These are phyloP conservation scores for Calycina marina DNA, from an alignment of 2,329 filamentous ascomycete genomes.

Conservation along the genomic window DNA sequence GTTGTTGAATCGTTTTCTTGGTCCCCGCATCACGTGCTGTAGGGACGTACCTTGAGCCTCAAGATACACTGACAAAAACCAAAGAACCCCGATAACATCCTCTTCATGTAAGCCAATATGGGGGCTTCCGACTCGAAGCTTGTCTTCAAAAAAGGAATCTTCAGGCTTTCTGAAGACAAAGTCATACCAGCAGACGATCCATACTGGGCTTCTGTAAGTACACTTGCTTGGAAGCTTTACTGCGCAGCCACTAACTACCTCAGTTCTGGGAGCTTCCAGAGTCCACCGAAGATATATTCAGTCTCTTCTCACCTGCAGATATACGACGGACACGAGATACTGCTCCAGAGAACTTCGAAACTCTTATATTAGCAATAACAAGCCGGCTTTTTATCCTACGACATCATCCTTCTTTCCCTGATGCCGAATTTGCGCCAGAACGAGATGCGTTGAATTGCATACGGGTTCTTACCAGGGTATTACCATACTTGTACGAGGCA, in stretches of 20 bases:
- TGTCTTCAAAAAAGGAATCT: conserved; percentile 97
- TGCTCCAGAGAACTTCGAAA: conserved; percentile 78
- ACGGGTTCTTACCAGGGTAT: conserved; percentile 71
- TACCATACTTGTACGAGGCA: conserved; percentile 86
- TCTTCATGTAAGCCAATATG: conserved; percentile 39
- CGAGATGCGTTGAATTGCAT: conserved; percentile 91
- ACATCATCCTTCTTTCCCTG: conserved; percentile 82
- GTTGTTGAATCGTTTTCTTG: no score
- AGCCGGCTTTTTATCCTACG: conserved; percentile 69
- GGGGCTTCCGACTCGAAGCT: conserved; percentile 98
- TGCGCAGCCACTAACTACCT: background rate
- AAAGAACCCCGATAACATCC: background rate
- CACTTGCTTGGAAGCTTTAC: no score
- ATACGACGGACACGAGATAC: conserved; percentile 79
- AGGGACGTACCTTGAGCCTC: conserved; percentile 1
- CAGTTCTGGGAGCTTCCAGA: conserved; percentile 98
- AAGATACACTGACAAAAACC: conserved; percentile 1
- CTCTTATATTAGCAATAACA: conserved; percentile 70
- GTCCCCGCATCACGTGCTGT: background rate
- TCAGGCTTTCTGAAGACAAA: conserved; percentile 83
- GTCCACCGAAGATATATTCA: conserved; percentile 91
- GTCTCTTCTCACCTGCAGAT: conserved; percentile 77
- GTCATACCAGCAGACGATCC: conserved; percentile 76
- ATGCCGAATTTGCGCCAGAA: conserved; percentile 69
- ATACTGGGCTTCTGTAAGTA: conserved; percentile 80